Evolutionary conservation across 139 green algal genomes (phyloP), one percentile per base, ranked within the genome.

Genomic region (Micromonas pusilla): DNA sequence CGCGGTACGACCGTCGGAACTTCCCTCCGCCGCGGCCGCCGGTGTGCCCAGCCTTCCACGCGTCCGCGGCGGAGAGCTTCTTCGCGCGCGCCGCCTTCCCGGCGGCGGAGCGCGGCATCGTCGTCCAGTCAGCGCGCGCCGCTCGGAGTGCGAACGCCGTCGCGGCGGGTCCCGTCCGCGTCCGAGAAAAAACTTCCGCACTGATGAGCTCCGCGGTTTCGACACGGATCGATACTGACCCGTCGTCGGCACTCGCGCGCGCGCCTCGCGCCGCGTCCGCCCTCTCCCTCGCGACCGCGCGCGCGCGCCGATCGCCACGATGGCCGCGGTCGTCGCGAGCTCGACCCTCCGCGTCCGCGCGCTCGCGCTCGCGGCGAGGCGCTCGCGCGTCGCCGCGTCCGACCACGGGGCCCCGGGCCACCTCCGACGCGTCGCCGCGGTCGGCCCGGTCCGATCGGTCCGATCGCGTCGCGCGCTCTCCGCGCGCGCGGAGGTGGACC

Each of bases 401-500:
- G 60, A 26, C 60, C n/a, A n/a, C n/a, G n/a, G n/a, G n/a, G n/a
- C n/a, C n/a, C n/a, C n/a, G n/a, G n/a, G n/a, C n/a, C n/a, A n/a
- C n/a, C n/a, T n/a, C n/a, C n/a, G n/a, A n/a, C n/a, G n/a, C n/a
- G n/a, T n/a, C n/a, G n/a, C n/a, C n/a, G n/a, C n/a, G n/a, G n/a
- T n/a, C n/a, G n/a, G n/a, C n/a, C n/a, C n/a, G n/a, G n/a, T n/a
- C n/a, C n/a, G 9, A 57, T 57, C 45, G 45, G 9, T 16, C 9
- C 9, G 60, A 20, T 30, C 60, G 65, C 65, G 65, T 45, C 26
- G 26, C 4, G 26, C 13, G 65, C 26, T 26, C 3, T 39, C 26
- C 28, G 4, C 65, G 34, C 67, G 36, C 36, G 45, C 72, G 72
- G 33, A 62, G 30, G 72, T 78, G 31, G 72, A 78, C 33, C 72